phyloP scores from a whole-genome alignment of 108 stramenopile species.

The Stephanodiscus minutulus region DNA sequence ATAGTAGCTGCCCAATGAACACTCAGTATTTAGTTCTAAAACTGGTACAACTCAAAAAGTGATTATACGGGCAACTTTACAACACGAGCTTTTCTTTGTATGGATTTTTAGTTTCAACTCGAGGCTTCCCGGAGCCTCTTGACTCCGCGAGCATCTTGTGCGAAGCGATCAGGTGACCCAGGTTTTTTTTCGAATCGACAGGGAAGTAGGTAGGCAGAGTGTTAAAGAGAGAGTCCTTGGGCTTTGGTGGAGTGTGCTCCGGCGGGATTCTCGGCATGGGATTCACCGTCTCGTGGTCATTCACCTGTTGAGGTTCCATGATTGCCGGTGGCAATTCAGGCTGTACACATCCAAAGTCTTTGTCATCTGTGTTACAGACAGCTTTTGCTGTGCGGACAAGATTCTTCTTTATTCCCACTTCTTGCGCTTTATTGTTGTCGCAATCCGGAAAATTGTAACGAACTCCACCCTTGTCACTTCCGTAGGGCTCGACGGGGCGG shows the following conservation, averaged over 20 bases:
- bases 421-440: not conserved
- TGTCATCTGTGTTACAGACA: slow-evolving; percentile 4
- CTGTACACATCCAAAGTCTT: slow-evolving; percentile 22
- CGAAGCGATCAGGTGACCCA: slow-evolving; percentile 13
- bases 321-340: slow-evolving; percentile 38
- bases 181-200: not conserved
- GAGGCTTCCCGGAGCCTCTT: not conserved
- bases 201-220: not conserved
- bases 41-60: too few species aligned
- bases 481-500: slow-evolving; percentile 24
- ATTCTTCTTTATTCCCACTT: not conserved
- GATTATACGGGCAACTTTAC: too few species aligned
- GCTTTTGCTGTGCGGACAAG: not conserved
- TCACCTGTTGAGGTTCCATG: slow-evolving; percentile 30
- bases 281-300: not conserved
- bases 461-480: slow-evolving; percentile 4
- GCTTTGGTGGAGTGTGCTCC: not conserved
- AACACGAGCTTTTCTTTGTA: slow-evolving; percentile 21
- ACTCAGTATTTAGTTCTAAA: too few species aligned
- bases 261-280: not conserved
- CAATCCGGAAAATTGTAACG: slow-evolving; percentile 1
- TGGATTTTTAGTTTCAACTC: slow-evolving; percentile 11
- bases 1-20: too few species aligned
- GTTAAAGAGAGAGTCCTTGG: not conserved
- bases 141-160: slow-evolving; percentile 7